Conservation (phyloP, 306 rosid species). For the Cucumis sativus region DNA sequence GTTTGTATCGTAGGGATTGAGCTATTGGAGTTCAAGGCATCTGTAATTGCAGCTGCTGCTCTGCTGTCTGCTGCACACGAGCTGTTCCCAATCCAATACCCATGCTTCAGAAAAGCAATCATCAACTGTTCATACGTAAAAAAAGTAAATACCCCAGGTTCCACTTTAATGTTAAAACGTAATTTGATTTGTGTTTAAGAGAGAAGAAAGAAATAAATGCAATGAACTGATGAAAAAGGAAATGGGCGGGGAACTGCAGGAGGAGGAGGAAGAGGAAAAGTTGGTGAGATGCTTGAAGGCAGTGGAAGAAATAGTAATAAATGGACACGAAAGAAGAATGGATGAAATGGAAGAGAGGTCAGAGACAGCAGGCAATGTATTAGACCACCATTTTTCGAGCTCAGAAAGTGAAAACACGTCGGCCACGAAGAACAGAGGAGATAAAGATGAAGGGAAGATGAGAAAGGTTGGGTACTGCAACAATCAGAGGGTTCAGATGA, state of each 20-base stretch:
- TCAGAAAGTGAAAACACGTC: conserved; percentile 51
- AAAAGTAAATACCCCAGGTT: conserved; percentile 31
- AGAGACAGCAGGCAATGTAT: conserved; percentile 59
- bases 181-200: background rate
- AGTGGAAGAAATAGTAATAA: conserved; percentile 35
- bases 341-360: conserved; percentile 37
- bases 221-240: background rate
- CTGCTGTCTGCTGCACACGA: conserved; percentile 68
- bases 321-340: conserved; percentile 40
- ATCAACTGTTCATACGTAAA: conserved; percentile 47
- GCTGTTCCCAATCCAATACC: conserved; percentile 68
- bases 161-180: background rate
- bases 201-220: background rate
- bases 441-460: conserved; percentile 34
- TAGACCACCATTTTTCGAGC: conserved; percentile 66
- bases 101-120: conserved; percentile 45
- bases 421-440: conserved; percentile 12
- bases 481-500: conserved; percentile 29
- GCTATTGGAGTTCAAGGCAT: conserved; percentile 72
- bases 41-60: conserved; percentile 67
- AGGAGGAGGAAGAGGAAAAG: conserved; percentile 32
- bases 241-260: background rate
- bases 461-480: conserved; percentile 30
- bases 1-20: conserved; percentile 39
- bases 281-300: conserved; percentile 37